A percentile compares a stretch with the other conserved stretches of the same genome.
Evolutionary conservation across 2,329 filamentous ascomycete species (phyloP).

Genomic region (Penicillium sp.): DNA sequence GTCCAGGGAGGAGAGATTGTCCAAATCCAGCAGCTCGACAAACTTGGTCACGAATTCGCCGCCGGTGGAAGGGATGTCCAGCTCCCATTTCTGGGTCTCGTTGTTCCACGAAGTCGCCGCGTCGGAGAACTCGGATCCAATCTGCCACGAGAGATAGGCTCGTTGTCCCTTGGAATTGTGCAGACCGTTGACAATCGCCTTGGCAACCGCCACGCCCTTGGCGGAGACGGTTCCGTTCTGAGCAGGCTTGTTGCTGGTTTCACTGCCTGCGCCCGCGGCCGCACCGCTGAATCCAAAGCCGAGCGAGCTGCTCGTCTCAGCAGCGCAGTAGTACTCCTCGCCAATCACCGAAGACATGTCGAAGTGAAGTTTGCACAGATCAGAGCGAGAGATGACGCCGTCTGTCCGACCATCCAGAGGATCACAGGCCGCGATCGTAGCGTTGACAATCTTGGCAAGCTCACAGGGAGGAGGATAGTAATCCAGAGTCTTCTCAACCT

Average conservation of each 20-base stretch:
- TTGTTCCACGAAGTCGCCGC: conserved; percentile 22
- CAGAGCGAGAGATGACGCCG: conserved; percentile 48
- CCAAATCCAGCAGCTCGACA: conserved; percentile 24
- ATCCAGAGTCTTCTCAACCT: conserved; percentile 36
- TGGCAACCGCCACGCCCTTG: conserved; percentile 28
- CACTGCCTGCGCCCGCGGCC: conserved; percentile 14
- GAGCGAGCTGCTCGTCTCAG: conserved; percentile 22
- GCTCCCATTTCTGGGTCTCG: conserved; percentile 24
- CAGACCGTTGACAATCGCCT: conserved; percentile 36
- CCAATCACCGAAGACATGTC: conserved; percentile 45
- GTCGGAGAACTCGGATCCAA: conserved; percentile 22
- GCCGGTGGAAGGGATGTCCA: conserved; percentile 29
- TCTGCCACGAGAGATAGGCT: conserved; percentile 36
- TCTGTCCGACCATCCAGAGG: conserved; percentile 51
- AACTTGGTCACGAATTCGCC: conserved; percentile 35
- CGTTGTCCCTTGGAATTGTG: conserved; percentile 36
- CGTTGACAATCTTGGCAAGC: conserved; percentile 40
- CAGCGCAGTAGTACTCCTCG: conserved; percentile 41
- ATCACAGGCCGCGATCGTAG: conserved; percentile 52
- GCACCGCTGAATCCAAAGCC: conserved; percentile 26
- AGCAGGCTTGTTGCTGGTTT: conserved; percentile 19
- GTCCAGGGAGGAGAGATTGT: conserved; percentile 41
- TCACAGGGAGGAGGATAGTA: conserved; percentile 40
- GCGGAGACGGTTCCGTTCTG: conserved; percentile 29
- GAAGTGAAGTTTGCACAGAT: conserved; percentile 45